A percentile compares a stretch with the other conserved stretches of the same genome.
Evolutionary conservation across 345 rosid genomes (phyloP).

Genomic region (Euphorbia pulcherrima): DNA sequence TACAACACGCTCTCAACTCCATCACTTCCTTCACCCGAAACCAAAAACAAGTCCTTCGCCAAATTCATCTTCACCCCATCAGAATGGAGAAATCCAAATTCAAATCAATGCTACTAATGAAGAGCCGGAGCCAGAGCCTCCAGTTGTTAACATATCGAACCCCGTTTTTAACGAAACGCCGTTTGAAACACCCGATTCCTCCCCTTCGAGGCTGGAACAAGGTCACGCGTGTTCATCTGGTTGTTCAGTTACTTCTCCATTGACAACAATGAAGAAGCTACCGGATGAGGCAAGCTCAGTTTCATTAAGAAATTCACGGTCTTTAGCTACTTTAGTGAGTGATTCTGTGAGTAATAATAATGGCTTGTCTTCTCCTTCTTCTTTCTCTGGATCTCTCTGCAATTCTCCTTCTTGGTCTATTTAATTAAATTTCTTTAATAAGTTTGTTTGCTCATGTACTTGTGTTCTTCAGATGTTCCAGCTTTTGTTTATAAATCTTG

Average conservation of each 20-base stretch:
- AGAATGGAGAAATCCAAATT: constrained; percentile 27
- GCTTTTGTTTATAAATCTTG: no score
- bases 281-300: constrained; percentile 74
- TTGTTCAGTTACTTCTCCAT: constrained; percentile 47
- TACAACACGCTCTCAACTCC: constrained; percentile 15
- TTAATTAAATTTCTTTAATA: constrained; percentile 14
- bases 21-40: constrained; percentile 19
- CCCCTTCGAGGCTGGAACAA: constrained; percentile 65
- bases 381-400: constrained; percentile 61
- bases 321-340: constrained; percentile 50
- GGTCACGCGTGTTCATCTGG: constrained; percentile 25
- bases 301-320: constrained; percentile 51
- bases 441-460: not conserved
- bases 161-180: constrained; percentile 77
- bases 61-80: constrained; percentile 20
- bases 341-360: constrained; percentile 51
- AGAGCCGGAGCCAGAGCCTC: constrained; percentile 33
- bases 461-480: no score
- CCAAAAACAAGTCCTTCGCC: constrained; percentile 29
- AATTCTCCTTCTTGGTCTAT: constrained; percentile 97
- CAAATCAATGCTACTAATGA: constrained; percentile 12
- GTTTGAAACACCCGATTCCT: constrained; percentile 75
- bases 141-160: constrained; percentile 72
- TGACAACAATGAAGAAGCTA: constrained; percentile 82
- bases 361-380: constrained; percentile 56